Evolutionary conservation across 768 basidiomycete genomes (phyloP).

Genomic region (Atractiella rhizophila): DNA sequence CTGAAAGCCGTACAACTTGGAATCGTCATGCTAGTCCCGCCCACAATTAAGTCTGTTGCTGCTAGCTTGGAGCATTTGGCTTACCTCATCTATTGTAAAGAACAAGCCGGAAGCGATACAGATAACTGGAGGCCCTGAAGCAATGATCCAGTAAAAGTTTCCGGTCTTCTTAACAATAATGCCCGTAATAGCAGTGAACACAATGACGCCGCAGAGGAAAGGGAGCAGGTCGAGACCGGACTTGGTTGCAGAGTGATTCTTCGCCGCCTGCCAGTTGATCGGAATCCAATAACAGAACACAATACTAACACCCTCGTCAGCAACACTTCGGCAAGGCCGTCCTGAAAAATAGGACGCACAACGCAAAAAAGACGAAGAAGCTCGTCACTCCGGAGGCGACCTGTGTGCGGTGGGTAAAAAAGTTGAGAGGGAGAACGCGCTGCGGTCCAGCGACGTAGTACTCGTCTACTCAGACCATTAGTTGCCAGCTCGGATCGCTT

Average conservation of each 20-base stretch:
- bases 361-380: constrained; percentile 10
- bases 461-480: constrained; percentile 14
- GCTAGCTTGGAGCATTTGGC: no score
- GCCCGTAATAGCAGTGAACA: constrained; percentile 20
- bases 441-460: constrained; percentile 18
- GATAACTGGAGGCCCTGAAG: constrained; percentile 20
- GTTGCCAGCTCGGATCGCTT: no score
- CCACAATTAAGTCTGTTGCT: no score
- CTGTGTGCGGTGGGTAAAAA: constrained; percentile 16
- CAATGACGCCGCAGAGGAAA: constrained; percentile 21
- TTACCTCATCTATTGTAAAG: constrained; percentile 21
- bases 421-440: constrained; percentile 21
- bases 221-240: constrained; percentile 26
- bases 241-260: no score
- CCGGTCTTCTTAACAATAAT: constrained; percentile 18
- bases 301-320: background rate
- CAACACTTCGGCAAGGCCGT: background rate
- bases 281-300: constrained; percentile 21
- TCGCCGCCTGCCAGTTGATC: constrained; percentile 22
- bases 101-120: constrained; percentile 23
- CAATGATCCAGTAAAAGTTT: constrained; percentile 22
- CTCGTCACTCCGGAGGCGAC: background rate
- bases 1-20: no score
- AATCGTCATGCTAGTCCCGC: no score
- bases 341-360: constrained; percentile 14